These are phyloP conservation scores for Ustilago xerochloae DNA, from an alignment of 1,284 basidiomycete species.

Conservation along the genomic window DNA sequence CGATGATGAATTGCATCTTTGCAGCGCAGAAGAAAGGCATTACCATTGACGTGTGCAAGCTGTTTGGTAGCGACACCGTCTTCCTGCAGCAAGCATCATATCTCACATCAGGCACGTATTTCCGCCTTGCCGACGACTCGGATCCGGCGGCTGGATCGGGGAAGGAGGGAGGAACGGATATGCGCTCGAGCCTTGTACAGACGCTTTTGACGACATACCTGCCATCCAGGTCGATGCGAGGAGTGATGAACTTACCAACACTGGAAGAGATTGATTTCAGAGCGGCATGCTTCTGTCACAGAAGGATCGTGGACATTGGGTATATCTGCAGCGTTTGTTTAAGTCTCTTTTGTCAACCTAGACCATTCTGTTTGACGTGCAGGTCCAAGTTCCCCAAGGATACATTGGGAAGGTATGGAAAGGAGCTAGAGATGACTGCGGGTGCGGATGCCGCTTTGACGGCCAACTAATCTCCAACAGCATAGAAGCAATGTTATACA, in stretches of 20 bases:
- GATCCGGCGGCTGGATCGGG: slow-evolving; percentile 76
- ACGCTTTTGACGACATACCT: slow-evolving; percentile 59
- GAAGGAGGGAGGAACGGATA: slow-evolving; percentile 14
- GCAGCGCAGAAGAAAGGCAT: slow-evolving; percentile 97
- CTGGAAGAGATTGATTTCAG: slow-evolving; percentile 96
- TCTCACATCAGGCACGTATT: slow-evolving; percentile 92
- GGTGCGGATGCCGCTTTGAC: neutral
- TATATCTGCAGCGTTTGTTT: slow-evolving; percentile 80
- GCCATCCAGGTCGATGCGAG: slow-evolving; percentile 74
- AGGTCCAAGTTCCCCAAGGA: slow-evolving; percentile 38
- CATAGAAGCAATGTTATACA: neutral
- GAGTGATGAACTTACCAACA: slow-evolving; percentile 83
- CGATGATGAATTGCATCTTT: slow-evolving; percentile 99
- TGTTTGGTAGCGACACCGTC: slow-evolving; percentile 88
- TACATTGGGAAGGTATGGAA: slow-evolving; percentile 29
- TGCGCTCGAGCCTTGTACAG: slow-evolving; percentile 54
- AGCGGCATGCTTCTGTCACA: slow-evolving; percentile 98
- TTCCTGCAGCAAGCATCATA: slow-evolving; percentile 98
- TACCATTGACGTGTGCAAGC: slow-evolving; percentile 92
- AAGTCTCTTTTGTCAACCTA: slow-evolving; percentile 54
- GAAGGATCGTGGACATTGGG: slow-evolving; percentile 93
- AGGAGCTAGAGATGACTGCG: slow-evolving; percentile 27
- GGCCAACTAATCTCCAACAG: neutral
- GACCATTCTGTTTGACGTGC: slow-evolving; percentile 42
- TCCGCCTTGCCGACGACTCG: slow-evolving; percentile 83